These are phyloP conservation scores for Penicillium desertorum DNA, from an alignment of 495 filamentous ascomycete genomes.

Conservation along the genomic window DNA sequence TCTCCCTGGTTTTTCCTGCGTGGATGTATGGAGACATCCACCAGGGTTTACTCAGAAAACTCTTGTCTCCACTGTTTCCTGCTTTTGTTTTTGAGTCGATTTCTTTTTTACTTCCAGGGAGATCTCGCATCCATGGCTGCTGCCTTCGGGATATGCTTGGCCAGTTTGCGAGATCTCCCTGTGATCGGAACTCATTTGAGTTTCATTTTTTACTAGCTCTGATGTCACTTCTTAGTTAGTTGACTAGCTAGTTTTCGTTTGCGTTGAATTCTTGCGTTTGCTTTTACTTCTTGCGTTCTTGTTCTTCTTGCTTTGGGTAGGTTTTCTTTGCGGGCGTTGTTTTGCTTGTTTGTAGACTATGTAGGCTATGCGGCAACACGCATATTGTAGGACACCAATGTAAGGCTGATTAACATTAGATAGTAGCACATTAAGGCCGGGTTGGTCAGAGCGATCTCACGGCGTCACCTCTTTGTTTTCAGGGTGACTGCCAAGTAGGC, in stretches of 20 bases:
- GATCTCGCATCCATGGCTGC: neutral
- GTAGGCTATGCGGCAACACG: slow-evolving; percentile 2
- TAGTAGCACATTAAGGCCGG: neutral
- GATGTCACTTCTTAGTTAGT: neutral
- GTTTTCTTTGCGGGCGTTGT: neutral
- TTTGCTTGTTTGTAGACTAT: neutral
- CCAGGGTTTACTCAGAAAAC: neutral
- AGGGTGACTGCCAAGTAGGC: neutral
- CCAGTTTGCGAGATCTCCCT: neutral
- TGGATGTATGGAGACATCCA: slow-evolving; percentile 7
- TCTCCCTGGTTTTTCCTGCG: neutral
- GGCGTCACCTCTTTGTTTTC: neutral
- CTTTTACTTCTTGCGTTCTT: neutral
- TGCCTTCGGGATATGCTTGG: neutral
- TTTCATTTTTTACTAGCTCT: neutral
- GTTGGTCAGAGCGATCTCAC: neutral
- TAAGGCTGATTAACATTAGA: neutral
- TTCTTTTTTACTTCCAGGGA: neutral
- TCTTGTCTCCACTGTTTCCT: neutral
- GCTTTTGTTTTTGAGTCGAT: no score
- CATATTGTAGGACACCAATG: neutral
- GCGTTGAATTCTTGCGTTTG: neutral
- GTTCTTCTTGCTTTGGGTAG: neutral
- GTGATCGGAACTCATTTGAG: neutral
- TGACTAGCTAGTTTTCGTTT: neutral